phyloP scores from a whole-genome alignment of 2,329 filamentous ascomycete genomes.

The Nemania diffusa region DNA sequence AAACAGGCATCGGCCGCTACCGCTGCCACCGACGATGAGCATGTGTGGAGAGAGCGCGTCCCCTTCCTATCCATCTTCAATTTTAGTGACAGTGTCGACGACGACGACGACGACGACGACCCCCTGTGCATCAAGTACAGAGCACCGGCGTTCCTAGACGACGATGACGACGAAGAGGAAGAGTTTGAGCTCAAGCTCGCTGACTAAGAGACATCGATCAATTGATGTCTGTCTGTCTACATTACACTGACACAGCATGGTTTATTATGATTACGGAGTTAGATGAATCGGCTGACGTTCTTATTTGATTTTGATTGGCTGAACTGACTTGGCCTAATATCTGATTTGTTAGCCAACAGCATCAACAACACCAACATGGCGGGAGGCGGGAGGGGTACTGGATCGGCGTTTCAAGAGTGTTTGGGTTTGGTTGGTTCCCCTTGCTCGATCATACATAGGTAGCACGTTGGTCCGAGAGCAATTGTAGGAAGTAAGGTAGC shows the following conservation, averaged over 20 bases:
- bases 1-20: constrained; percentile 38
- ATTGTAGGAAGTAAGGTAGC: background rate
- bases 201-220: constrained; percentile 27
- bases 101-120: constrained; percentile 54
- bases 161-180: constrained; percentile 60
- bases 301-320: background rate
- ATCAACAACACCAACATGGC: background rate
- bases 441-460: background rate
- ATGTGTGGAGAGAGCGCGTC: constrained; percentile 55
- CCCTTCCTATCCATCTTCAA: constrained; percentile 70
- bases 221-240: background rate
- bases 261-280: constrained; percentile 8
- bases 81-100: constrained; percentile 38
- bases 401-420: constrained; percentile 6
- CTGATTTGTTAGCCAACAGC: background rate
- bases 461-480: background rate
- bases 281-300: constrained; percentile 1
- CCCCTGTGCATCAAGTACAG: constrained; percentile 45
- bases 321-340: background rate
- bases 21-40: constrained; percentile 45
- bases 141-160: constrained; percentile 48
- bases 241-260: background rate
- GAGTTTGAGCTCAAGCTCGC: constrained; percentile 65
- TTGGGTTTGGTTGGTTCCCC: background rate
- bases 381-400: background rate